Conservation (phyloP, 495 filamentous ascomycete species). For the Aspergillus nanangensis region DNA sequence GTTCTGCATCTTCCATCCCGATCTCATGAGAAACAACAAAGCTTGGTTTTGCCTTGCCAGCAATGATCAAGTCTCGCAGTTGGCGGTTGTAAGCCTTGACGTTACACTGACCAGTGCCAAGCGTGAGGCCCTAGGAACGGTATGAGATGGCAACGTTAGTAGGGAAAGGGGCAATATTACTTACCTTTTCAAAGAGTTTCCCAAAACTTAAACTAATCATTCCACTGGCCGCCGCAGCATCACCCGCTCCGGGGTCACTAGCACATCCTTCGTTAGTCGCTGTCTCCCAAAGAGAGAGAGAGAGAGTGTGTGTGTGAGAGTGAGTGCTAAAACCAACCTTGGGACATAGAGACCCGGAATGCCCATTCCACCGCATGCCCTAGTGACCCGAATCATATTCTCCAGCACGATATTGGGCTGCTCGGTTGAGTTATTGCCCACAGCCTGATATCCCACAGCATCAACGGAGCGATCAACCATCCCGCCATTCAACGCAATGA, state of each 20-base stretch:
- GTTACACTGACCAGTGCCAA: conserved; percentile 56
- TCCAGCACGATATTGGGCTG: conserved; percentile 40
- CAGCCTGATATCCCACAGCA: conserved; percentile 52
- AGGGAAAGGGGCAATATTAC: too few species aligned
- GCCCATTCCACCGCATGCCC: conserved; percentile 43
- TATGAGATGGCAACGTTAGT: neutral
- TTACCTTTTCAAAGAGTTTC: conserved; percentile 58
- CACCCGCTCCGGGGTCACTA: conserved; percentile 38
- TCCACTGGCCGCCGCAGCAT: conserved; percentile 42
- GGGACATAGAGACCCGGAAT: conserved; percentile 43
- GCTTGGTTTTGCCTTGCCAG: conserved; percentile 51
- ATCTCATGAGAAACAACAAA: conserved; percentile 58
- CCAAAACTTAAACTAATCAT: conserved; percentile 56
- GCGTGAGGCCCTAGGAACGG: conserved; percentile 33
- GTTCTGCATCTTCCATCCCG: conserved; percentile 47
- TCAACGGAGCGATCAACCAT: conserved; percentile 52
- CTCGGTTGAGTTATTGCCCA: conserved; percentile 36
- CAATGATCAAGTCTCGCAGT: conserved; percentile 54
- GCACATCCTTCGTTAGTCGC: too few species aligned
- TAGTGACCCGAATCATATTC: conserved; percentile 44
- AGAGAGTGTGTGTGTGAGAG: too few species aligned
- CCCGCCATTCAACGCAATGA: conserved; percentile 27
- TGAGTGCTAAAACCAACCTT: conserved; percentile 17
- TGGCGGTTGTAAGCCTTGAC: conserved; percentile 57
- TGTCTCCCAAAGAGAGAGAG: neutral